Evolutionary conservation across 1,139 yeast genomes (phyloP).

Genomic region (Candida sojae): DNA sequence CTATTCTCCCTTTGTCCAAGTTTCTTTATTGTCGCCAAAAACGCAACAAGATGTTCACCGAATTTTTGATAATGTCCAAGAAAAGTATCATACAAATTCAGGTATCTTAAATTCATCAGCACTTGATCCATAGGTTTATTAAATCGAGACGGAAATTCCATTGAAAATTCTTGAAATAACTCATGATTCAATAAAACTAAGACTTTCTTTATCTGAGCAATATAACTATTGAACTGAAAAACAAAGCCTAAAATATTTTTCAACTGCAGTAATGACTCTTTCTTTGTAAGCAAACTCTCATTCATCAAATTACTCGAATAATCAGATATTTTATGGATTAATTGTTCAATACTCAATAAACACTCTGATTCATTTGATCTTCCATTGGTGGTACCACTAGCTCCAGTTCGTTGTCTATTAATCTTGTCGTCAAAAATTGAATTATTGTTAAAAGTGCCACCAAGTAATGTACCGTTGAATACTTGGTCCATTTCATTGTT

Average conservation of each 20-base stretch:
- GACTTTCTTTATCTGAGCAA: slow-evolving; percentile 56
- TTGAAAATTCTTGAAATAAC: slow-evolving; percentile 40
- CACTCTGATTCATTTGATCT: not conserved
- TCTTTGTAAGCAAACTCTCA: slow-evolving; percentile 68
- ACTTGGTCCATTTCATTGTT: slow-evolving; percentile 4
- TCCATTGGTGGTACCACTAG: not conserved
- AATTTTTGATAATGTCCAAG: slow-evolving; percentile 56
- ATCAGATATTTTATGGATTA: slow-evolving; percentile 54
- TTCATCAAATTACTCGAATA: slow-evolving; percentile 66
- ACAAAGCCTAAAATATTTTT: slow-evolving; percentile 48
- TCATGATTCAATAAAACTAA: slow-evolving; percentile 53
- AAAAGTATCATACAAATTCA: slow-evolving; percentile 49
- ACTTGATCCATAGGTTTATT: slow-evolving; percentile 36
- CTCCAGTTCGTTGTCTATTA: not conserved
- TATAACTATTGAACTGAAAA: slow-evolving; percentile 56
- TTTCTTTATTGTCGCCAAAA: slow-evolving; percentile 55
- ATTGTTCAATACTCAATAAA: slow-evolving; percentile 47
- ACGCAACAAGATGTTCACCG: slow-evolving; percentile 52
- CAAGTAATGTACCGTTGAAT: slow-evolving; percentile 6
- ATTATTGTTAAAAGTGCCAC: slow-evolving; percentile 18
- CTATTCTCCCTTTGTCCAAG: slow-evolving; percentile 69
- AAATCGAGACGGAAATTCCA: slow-evolving; percentile 43
- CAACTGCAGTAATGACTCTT: slow-evolving; percentile 51
- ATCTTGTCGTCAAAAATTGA: slow-evolving; percentile 35
- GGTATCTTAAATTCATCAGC: slow-evolving; percentile 43